These are phyloP conservation scores for Petunia axillaris DNA, from an alignment of 257 asterid genomes.

Conservation along the genomic window DNA sequence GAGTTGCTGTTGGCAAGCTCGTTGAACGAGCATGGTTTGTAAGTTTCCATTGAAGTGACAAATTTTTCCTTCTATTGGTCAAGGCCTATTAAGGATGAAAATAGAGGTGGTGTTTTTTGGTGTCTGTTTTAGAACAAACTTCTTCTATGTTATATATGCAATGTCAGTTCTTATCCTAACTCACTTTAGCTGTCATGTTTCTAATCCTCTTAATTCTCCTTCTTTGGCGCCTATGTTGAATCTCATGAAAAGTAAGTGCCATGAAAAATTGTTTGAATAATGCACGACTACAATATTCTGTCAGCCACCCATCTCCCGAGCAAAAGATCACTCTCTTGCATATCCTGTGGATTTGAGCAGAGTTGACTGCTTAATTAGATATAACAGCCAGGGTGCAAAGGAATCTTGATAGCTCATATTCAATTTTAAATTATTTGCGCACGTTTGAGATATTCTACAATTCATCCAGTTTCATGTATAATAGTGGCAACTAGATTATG, in stretches of 20 bases:
- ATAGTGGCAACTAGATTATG: too few species aligned
- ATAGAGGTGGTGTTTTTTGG: not conserved
- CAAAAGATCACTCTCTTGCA: not conserved
- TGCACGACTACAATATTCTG: not conserved
- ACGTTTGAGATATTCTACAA: not conserved
- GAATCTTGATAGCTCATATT: not conserved
- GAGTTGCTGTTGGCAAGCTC: constrained; percentile 48
- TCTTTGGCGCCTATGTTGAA: not conserved
- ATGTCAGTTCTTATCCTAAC: not conserved
- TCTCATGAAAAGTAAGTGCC: not conserved
- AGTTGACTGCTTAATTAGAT: not conserved
- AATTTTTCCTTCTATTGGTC: constrained; percentile 25
- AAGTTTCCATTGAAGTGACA: constrained; percentile 25
- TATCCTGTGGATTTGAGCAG: not conserved
- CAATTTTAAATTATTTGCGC: not conserved
- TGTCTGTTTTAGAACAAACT: not conserved
- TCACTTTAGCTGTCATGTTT: not conserved
- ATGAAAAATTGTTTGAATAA: not conserved
- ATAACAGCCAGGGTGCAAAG: not conserved
- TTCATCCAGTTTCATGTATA: too few species aligned
- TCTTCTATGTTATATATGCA: not conserved
- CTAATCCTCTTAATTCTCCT: not conserved
- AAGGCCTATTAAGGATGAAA: too few species aligned
- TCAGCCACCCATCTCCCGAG: not conserved
- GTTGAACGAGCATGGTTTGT: constrained; percentile 42